Evolutionary conservation across 2,329 filamentous ascomycete species (phyloP), one percentile per base, ranked within the genome.

Genomic region (Apiospora phragmitis): DNA sequence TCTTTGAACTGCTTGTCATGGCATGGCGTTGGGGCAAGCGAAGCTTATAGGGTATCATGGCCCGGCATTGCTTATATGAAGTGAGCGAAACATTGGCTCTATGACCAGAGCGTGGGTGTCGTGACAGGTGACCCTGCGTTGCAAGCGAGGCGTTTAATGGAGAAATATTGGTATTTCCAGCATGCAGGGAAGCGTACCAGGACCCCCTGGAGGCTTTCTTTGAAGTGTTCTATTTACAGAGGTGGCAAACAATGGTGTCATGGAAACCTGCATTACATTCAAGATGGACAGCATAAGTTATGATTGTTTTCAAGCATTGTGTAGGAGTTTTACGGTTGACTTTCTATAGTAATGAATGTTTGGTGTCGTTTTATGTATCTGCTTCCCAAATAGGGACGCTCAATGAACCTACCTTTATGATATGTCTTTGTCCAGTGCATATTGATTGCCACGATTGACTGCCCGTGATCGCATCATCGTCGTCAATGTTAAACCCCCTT

Each of bases 141-240:
- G 32, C 55, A 6, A 62, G 55, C 55, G 55, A 38, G 55, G 55
- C 55, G 55, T 62, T 62, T 62, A 62, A n/a, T 62, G 55, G 55
- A 62, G 55, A 62, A 62, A 38, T 18, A 62, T 62, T 38, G 55
- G 18, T 62, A 38, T 38, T n/a, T 18, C 55, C 32, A 62, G 55
- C 55, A 62, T 62, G 18, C 55, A 12, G 18, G 12, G 32, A 38
- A 38, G 55, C 32, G 9, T n/a, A n/a, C 55, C 18, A 38, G 55
- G 21, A n/a, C 32, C 32, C 32, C 18, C 55, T n/a, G 32, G 55
- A 3, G 21, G 55, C 4, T 62, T 62, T 5, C 6, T 38, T 62
- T 18, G 11, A 38, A 62, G 4, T 32, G 18, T 62, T 62, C 4
- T 12, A 32, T 32, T 62, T n/a, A 59, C 32, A 16, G 51, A 51